A percentile compares a stretch with the other conserved stretches of the same genome.
Evolutionary conservation across 805 yeast species (phyloP).

Genomic region (Hanseniaspora taiwanica): DNA sequence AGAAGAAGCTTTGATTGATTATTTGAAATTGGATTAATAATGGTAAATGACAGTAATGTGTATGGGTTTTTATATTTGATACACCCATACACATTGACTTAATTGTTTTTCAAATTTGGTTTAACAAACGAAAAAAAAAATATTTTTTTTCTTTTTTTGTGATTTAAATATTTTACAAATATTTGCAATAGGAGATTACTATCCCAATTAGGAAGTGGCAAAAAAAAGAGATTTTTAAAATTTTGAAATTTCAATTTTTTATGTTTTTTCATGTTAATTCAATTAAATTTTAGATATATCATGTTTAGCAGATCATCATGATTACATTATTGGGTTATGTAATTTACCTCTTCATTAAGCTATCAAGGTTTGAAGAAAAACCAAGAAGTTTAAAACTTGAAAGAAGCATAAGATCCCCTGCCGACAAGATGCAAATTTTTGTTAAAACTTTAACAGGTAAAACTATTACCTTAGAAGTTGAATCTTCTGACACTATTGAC

Average conservation of each 20-base stretch:
- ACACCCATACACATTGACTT: neutral
- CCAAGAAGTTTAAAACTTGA: constrained; percentile 12
- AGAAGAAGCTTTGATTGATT: neutral
- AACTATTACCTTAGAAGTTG: constrained; percentile 96
- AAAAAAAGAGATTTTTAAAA: neutral
- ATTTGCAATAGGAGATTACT: neutral
- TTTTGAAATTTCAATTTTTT: neutral
- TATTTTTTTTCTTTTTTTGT: too few species aligned
- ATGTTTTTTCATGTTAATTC: too few species aligned
- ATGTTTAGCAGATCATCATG: too few species aligned
- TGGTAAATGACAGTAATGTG: too few species aligned
- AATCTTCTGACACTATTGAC: constrained; percentile 95
- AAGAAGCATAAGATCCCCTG: constrained; percentile 27
- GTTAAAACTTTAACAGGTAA: constrained; percentile 99
- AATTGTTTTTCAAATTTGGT: neutral
- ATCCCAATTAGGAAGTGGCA: neutral
- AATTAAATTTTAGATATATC: too few species aligned
- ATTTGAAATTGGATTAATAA: neutral
- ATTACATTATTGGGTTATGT: too few species aligned
- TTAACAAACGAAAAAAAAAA: neutral
- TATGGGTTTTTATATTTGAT: too few species aligned
- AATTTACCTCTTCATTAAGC: too few species aligned
- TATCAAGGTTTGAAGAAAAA: neutral
- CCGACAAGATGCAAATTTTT: constrained; percentile 83
- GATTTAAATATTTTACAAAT: too few species aligned